Evolutionary conservation across 352 stramenopile genomes (phyloP), one percentile per base, ranked within the genome.

Genomic region (Phytophthora chlamydospora): DNA sequence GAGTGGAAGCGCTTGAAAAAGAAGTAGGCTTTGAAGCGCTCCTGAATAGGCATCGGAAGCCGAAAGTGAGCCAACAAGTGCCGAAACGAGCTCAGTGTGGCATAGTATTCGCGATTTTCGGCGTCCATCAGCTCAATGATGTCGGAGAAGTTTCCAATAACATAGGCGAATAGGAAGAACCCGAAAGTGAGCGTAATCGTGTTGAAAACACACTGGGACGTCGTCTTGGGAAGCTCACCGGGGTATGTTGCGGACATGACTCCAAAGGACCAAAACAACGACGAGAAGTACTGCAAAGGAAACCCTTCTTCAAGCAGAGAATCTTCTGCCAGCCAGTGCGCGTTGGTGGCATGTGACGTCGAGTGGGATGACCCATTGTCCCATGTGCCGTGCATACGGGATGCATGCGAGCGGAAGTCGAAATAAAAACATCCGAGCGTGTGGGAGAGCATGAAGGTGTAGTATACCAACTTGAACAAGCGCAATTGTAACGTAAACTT

Each of bases 381-480:
- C 29, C 16, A 45, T 12, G 19, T 1, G 27, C 36, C 32, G 19
- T 72, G 50, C 4, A 78, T 42, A 24, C 50, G 47, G 33, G 70
- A 75, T 6, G 44, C 49, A 32, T 63, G 57, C 8, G 66, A 76
- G 12, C 58, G 58, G 42, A 60, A 91, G 33, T 89, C 78, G 34
- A 88, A 89, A 68, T 78, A 91, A 24, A 85, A 73, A 33, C 82
- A 85, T 5, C 75, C 82, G 6, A 87, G 73, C 0, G 74, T 67
- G 44, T 91, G 82, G 2, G 74, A 76, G 1, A 89, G 61, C 21
- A 91, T 50, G 35, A 88, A 89, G 0, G 78, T 86, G 61, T 88
- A 91, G 57, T 89, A 91, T 12, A 91, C 66, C n/a, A 91, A 47
- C 63, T 89, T 91, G 66, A 88, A 84, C 16, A 91, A 29, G 2